Conservation (phyloP, 2,329 filamentous ascomycete genomes). For the Zymoseptoria ardabiliae region DNA sequence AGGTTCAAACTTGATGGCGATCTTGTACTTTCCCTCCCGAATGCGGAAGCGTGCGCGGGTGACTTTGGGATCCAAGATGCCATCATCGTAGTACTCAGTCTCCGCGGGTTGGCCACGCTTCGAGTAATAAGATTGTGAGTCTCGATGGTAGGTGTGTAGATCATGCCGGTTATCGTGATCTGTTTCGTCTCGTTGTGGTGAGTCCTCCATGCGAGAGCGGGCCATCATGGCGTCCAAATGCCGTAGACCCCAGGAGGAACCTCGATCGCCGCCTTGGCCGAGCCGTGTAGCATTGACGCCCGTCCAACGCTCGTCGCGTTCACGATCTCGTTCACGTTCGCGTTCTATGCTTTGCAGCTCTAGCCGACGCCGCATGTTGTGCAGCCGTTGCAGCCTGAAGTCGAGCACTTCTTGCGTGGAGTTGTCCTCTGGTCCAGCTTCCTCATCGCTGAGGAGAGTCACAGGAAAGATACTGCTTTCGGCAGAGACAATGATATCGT, state of each 20-base stretch:
- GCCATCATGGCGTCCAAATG: constrained; percentile 24
- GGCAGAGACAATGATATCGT: constrained; percentile 8
- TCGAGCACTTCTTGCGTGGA: constrained; percentile 29
- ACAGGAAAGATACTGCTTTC: constrained; percentile 19
- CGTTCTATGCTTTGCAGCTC: constrained; percentile 22
- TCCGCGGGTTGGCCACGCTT: constrained; percentile 4
- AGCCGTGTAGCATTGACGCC: constrained; percentile 3
- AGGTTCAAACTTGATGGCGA: constrained; percentile 78
- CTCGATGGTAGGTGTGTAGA: not conserved
- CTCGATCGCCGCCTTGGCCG: constrained; percentile 13
- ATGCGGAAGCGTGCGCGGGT: constrained; percentile 74
- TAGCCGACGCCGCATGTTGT: constrained; percentile 22
- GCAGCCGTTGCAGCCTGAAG: constrained; percentile 24
- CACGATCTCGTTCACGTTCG: constrained; percentile 11
- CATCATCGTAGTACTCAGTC: constrained; percentile 16
- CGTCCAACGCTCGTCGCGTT: not conserved
- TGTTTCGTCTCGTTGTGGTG: constrained; percentile 11
- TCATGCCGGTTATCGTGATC: constrained; percentile 17
- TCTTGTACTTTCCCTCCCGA: constrained; percentile 71
- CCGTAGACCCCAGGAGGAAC: constrained; percentile 15
- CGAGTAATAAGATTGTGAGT: constrained; percentile 5
- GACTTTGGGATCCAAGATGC: constrained; percentile 23
- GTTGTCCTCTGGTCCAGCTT: constrained; percentile 25
- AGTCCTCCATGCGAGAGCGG: constrained; percentile 18
- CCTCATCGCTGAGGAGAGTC: constrained; percentile 24